Evolutionary conservation across 805 yeast species (phyloP).

Genomic region (Priceomyces haplophilus): DNA sequence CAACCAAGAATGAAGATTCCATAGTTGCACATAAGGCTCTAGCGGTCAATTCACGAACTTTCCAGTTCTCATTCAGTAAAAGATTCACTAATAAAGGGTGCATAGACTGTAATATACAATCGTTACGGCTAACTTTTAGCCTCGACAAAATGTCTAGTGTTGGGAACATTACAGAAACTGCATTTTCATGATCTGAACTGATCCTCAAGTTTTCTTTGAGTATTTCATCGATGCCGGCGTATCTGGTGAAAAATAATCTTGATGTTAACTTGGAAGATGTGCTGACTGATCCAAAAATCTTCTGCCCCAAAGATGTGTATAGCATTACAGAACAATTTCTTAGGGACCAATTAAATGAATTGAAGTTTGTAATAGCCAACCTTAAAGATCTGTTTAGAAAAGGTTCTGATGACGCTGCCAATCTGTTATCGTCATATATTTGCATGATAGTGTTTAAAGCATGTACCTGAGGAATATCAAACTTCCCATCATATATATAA

Average conservation of each 20-base stretch:
- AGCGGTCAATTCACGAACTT: constrained; percentile 84
- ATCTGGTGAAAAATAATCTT: constrained; percentile 67
- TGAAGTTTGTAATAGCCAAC: constrained; percentile 60
- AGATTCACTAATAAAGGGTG: constrained; percentile 45
- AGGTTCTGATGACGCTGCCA: constrained; percentile 51
- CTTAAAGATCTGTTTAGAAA: constrained; percentile 58
- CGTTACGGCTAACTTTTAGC: constrained; percentile 56
- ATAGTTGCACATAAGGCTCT: constrained; percentile 57
- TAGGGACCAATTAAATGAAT: constrained; percentile 74
- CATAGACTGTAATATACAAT: constrained; percentile 49
- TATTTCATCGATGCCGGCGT: constrained; percentile 48
- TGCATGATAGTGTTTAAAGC: constrained; percentile 84
- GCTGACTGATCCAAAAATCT: constrained; percentile 66
- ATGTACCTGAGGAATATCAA: constrained; percentile 88
- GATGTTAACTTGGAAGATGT: constrained; percentile 45
- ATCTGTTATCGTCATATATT: constrained; percentile 65
- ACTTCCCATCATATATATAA: constrained; percentile 44
- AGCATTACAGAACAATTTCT: constrained; percentile 93
- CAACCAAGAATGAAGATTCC: constrained; percentile 7
- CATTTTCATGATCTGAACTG: constrained; percentile 23
- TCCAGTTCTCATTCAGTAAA: constrained; percentile 64
- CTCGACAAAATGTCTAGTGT: constrained; percentile 70
- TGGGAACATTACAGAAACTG: constrained; percentile 67
- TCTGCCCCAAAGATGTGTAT: constrained; percentile 77
- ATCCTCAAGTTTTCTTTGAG: constrained; percentile 43